phyloP scores from a whole-genome alignment of 441 rosid species.

The Kokia cookei region DNA sequence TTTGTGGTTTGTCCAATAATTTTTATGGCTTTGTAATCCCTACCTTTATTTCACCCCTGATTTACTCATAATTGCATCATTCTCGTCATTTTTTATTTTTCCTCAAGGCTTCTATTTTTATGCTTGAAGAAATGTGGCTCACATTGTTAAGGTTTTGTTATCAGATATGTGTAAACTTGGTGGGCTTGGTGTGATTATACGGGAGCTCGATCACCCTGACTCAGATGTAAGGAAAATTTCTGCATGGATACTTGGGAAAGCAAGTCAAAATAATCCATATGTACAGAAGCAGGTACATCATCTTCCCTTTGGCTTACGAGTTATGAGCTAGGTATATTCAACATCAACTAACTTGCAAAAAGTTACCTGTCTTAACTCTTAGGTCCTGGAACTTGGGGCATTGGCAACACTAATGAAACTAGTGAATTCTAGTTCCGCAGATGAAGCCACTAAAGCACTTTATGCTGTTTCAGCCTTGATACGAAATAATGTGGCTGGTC shows the following conservation, averaged over 20 bases:
- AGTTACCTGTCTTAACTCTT: constrained; percentile 1
- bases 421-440: constrained; percentile 53
- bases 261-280: constrained; percentile 80
- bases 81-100: neutral
- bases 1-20: neutral
- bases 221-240: constrained; percentile 62
- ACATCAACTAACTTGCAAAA: neutral
- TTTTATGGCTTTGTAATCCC: neutral
- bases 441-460: constrained; percentile 85
- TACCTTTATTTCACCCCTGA: too few relatives aligned
- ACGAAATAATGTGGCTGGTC: constrained; percentile 64
- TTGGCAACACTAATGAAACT: constrained; percentile 55
- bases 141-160: constrained; percentile 7
- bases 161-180: constrained; percentile 83
- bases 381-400: constrained; percentile 78
- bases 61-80: neutral
- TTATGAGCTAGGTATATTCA: neutral
- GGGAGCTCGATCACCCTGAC: constrained; percentile 62
- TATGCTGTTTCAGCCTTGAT: constrained; percentile 83
- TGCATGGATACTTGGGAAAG: constrained; percentile 94
- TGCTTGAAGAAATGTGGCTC: neutral
- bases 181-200: constrained; percentile 48
- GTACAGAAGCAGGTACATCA: constrained; percentile 67
- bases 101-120: neutral
- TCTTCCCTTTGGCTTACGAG: neutral